Evolutionary conservation across 2,329 filamentous ascomycete species (phyloP).

Genomic region (Colletotrichum musae): DNA sequence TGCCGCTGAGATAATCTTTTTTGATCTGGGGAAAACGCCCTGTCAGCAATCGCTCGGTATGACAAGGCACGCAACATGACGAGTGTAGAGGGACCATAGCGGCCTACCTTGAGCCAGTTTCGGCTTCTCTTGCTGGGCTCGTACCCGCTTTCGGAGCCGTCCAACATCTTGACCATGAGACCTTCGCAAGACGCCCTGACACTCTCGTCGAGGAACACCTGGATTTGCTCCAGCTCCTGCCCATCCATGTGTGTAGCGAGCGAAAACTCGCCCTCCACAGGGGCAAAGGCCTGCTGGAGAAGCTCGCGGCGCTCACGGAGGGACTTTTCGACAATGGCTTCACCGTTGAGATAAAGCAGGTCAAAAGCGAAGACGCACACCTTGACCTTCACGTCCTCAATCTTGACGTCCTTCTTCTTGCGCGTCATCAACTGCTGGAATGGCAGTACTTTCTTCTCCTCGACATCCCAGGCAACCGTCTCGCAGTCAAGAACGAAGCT

Average conservation of each 20-base stretch:
- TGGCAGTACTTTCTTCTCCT: constrained; percentile 93
- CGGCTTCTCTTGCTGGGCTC: constrained; percentile 96
- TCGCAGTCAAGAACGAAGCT: constrained; percentile 99
- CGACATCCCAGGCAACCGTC: constrained; percentile 96
- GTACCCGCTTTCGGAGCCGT: constrained; percentile 92
- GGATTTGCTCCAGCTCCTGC: constrained; percentile 93
- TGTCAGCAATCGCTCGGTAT: constrained; percentile 15
- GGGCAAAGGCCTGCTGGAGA: constrained; percentile 79
- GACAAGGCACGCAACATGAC: not conserved
- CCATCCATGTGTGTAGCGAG: constrained; percentile 91
- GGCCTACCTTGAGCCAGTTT: constrained; percentile 93
- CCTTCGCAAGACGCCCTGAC: constrained; percentile 97
- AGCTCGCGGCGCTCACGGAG: constrained; percentile 87
- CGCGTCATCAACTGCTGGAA: constrained; percentile 99
- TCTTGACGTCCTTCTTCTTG: constrained; percentile 96
- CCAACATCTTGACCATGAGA: constrained; percentile 99
- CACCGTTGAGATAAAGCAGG: constrained; percentile 91
- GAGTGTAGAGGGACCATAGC: constrained; percentile 17
- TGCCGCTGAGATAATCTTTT: constrained; percentile 95
- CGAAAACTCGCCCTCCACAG: constrained; percentile 89
- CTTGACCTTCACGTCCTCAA: constrained; percentile 95
- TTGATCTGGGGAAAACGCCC: constrained; percentile 75
- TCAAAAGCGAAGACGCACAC: constrained; percentile 99
- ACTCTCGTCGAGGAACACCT: constrained; percentile 91
- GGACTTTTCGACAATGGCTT: constrained; percentile 88